Base-by-base conservation (phyloP, 805 yeast species). In the Ogataea dorogensis region DNA sequence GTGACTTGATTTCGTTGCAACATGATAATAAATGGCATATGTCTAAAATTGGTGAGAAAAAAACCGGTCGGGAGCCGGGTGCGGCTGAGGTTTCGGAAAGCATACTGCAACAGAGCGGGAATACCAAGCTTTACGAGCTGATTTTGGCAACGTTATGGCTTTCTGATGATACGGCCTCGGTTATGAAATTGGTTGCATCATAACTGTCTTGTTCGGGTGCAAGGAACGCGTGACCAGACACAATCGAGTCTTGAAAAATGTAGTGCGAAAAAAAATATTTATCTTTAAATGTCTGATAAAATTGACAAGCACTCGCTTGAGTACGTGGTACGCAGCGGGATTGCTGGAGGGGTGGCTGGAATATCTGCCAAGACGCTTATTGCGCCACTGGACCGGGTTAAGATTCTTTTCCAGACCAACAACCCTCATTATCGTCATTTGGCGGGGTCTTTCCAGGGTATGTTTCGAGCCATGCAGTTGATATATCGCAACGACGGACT, bases 341-440 rank as follows among this genome's bases (percentile, higher is more conserved):
- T 88, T 1, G 95, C 98, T 0, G 98, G 98, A 13, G 98, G 98
- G 2, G 50, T 86, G 3, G 96, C 98, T 0, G 98, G 98, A 1
- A 79, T 88, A 35, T 86, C 93, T n/a, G 98, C 96, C 3, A 93
- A 93, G 55, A 87, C 98, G 0, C 67, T 89, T 37, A 86, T 93
- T 28, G 98, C 98, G 1, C 98, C 98, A 1, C 62, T 93, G 40
- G 98, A 93, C 61, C 72, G 98, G 51, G 91, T 93, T 47, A 93
- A 93, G 64, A 93, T 93, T 54, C 66, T 93, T 31, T 93, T 93
- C 62, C 98, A 93, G 63, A 93, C 98, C 2, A 78, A 91, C 13
- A 88, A 91, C 54, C 97, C 98, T 0, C 91, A 83, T 43, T 93
- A 86, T 52, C 63, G 75, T 24, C 75, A 82, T 56, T 87, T 76